A percentile compares a stretch with the other conserved stretches of the same genome.
phyloP scores from a whole-genome alignment of 495 filamentous ascomycete genomes.

The Cetradonia linearis region DNA sequence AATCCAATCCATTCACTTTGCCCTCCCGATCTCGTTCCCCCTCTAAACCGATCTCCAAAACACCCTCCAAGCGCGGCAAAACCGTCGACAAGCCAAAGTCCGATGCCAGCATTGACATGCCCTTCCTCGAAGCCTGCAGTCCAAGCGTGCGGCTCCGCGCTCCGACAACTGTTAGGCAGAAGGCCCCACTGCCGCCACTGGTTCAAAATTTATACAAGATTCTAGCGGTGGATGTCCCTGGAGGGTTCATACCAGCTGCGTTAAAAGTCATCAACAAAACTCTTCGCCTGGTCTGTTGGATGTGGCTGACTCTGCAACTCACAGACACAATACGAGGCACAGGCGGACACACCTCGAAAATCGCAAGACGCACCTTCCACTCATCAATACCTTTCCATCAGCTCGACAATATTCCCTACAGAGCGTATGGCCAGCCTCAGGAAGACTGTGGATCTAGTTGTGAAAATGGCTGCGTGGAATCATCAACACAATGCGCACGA shows the following conservation, averaged over 20 bases:
- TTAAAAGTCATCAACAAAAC: neutral
- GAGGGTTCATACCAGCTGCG: neutral
- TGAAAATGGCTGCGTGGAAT: constrained; percentile 8
- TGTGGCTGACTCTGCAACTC: neutral
- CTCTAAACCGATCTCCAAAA: neutral
- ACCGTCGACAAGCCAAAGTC: constrained; percentile 1
- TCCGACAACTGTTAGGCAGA: neutral
- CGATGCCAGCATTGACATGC: constrained; percentile 3
- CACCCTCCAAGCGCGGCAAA: constrained; percentile 1
- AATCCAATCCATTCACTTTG: neutral
- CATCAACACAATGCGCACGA: constrained; percentile 6
- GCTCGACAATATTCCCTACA: neutral
- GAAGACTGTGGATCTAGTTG: neutral
- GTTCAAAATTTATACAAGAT: neutral
- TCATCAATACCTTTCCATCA: neutral
- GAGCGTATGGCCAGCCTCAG: neutral
- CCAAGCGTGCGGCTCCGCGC: neutral
- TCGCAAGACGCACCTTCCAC: neutral
- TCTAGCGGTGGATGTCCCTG: neutral
- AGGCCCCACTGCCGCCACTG: neutral
- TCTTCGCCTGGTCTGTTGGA: neutral
- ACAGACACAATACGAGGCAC: neutral
- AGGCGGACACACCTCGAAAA: neutral
- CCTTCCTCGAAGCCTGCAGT: neutral
- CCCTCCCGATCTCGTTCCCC: neutral